A percentile compares a stretch with the other conserved stretches of the same genome.
phyloP scores from a whole-genome alignment of 176 grass and related monocot species.

The Puya raimondii region DNA sequence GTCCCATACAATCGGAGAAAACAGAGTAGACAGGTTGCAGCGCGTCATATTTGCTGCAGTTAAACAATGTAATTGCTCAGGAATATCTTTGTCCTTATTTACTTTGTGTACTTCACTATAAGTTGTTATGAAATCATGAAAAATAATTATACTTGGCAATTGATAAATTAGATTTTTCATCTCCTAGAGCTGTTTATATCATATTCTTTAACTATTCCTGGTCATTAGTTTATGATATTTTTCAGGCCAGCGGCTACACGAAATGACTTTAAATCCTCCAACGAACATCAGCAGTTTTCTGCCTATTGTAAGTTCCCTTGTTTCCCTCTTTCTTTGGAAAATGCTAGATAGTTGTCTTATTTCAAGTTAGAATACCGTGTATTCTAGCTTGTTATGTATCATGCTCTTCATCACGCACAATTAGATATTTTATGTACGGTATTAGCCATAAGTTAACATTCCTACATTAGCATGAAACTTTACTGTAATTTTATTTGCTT shows the following conservation, averaged over 20 bases:
- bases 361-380: neutral
- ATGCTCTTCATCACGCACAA: neutral
- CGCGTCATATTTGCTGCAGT: slow-evolving; percentile 81
- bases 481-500: too few relatives aligned
- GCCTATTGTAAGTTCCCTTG: slow-evolving; percentile 48
- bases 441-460: neutral
- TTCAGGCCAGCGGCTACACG: slow-evolving; percentile 81
- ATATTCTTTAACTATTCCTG: neutral
- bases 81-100: neutral
- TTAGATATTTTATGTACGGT: neutral
- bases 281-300: slow-evolving; percentile 43
- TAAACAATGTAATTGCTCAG: slow-evolving; percentile 63
- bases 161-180: neutral
- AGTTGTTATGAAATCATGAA: neutral
- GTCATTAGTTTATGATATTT: neutral
- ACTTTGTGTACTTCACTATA: neutral
- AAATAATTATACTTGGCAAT: neutral
- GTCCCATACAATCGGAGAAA: slow-evolving; percentile 67
- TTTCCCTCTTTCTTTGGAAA: neutral
- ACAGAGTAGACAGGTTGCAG: slow-evolving; percentile 81
- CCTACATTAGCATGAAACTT: too few relatives aligned
- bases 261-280: slow-evolving; percentile 76
- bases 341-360: neutral
- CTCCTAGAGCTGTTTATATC: neutral
- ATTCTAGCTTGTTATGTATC: neutral